These are phyloP conservation scores for Candida jianshihensis DNA, from an alignment of 805 yeast genomes.

Conservation along the genomic window DNA sequence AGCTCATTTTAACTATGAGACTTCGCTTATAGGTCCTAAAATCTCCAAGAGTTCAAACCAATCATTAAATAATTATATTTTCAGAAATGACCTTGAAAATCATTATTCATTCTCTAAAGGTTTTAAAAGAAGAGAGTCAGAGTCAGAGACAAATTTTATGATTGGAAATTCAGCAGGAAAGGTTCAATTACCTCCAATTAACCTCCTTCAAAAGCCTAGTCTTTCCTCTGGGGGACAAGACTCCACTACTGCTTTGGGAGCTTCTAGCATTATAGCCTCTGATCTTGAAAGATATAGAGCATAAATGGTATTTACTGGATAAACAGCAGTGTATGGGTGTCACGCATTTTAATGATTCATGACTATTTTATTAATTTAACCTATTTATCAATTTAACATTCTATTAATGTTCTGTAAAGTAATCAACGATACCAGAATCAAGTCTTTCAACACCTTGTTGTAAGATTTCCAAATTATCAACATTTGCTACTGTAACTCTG, in stretches of 20 bases:
- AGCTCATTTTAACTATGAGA: too few species aligned
- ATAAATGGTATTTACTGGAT: too few species aligned
- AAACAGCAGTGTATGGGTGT: too few species aligned
- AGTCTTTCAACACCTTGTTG: constrained; percentile 5
- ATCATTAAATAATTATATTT: not conserved
- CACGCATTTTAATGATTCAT: not conserved
- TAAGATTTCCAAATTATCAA: constrained; percentile 1
- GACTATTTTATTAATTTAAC: too few species aligned
- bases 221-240: too few species aligned
- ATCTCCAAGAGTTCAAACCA: too few species aligned
- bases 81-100: too few species aligned
- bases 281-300: too few species aligned
- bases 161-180: not conserved
- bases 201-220: not conserved
- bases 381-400: not conserved
- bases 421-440: constrained; percentile 3
- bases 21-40: too few species aligned
- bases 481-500: constrained; percentile 20
- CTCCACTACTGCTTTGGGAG: too few species aligned
- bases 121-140: too few species aligned
- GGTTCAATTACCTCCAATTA: constrained; percentile 5
- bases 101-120: too few species aligned
- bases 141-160: not conserved
- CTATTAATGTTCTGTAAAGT: not conserved
- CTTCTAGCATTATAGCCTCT: not conserved